A percentile compares a stretch with the other conserved stretches of the same genome.
phyloP scores from a whole-genome alignment of 2,329 filamentous ascomycete genomes.

The Colletotrichum echinochloae region DNA sequence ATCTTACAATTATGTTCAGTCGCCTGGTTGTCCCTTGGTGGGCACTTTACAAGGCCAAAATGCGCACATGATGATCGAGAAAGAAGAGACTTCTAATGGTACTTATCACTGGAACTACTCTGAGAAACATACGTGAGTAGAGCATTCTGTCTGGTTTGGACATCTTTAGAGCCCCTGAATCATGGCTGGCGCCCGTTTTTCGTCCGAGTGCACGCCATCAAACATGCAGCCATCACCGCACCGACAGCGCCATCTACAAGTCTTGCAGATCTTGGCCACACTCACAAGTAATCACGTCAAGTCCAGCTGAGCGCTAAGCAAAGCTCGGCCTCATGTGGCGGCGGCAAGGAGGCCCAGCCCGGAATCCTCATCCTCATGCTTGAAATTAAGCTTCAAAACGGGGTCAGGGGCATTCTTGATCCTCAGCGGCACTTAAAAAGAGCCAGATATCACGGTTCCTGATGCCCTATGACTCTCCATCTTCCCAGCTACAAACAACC shows the following conservation, averaged over 20 bases:
- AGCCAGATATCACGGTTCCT: not conserved
- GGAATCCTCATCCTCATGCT: constrained; percentile 3
- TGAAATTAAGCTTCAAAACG: constrained; percentile 18
- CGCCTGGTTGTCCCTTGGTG: not conserved
- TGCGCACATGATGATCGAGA: not conserved
- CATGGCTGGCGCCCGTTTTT: not conserved
- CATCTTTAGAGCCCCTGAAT: not conserved
- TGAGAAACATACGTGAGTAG: not conserved
- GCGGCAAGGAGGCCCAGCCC: not conserved
- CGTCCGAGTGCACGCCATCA: constrained; percentile 6
- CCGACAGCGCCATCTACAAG: not conserved
- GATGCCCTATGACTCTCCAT: not conserved
- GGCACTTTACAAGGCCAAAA: not conserved
- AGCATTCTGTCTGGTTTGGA: constrained; percentile 1
- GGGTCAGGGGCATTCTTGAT: constrained; percentile 9
- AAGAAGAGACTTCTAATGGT: too few relatives aligned
- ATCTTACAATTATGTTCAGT: not conserved
- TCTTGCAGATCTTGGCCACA: not conserved
- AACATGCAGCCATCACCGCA: not conserved
- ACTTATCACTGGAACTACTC: too few relatives aligned
- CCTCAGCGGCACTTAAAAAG: constrained; percentile 8
- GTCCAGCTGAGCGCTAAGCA: constrained; percentile 9
- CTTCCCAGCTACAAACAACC: not conserved
- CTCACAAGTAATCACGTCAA: constrained; percentile 6
- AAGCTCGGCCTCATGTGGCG: constrained; percentile 6